phyloP scores from a whole-genome alignment of 169 alveolate genomes.

The Plasmodium chabaudi region DNA sequence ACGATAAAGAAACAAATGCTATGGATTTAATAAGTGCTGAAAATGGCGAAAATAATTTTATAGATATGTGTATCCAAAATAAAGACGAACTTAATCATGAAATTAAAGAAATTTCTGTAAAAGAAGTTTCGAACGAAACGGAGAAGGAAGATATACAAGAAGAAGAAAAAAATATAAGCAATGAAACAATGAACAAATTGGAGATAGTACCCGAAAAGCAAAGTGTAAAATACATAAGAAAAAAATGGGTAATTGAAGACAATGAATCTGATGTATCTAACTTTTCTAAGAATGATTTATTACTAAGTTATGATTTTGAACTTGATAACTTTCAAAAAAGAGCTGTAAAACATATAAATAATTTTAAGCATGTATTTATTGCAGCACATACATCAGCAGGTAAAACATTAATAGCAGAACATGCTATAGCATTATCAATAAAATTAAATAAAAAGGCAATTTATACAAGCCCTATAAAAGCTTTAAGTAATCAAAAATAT shows the following conservation, averaged over 20 bases:
- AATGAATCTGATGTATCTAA: constrained; percentile 65
- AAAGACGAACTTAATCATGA: background rate
- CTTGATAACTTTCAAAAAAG: constrained; percentile 97
- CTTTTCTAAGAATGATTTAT: constrained; percentile 78
- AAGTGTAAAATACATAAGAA: constrained; percentile 73
- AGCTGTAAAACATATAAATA: constrained; percentile 94
- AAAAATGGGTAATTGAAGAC: constrained; percentile 86
- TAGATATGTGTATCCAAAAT: no score
- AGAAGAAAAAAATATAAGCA: background rate
- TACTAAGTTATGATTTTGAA: constrained; percentile 93
- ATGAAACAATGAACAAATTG: background rate
- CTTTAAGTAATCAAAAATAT: constrained; percentile 97
- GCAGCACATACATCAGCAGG: constrained; percentile 99
- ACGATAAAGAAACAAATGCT: background rate
- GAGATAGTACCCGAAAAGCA: constrained; percentile 7
- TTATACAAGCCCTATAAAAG: constrained; percentile 99
- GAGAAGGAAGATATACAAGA: background rate
- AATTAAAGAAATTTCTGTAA: background rate
- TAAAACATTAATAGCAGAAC: constrained; percentile 98
- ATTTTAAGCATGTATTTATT: constrained; percentile 95
- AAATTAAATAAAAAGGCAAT: constrained; percentile 94
- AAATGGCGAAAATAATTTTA: background rate
- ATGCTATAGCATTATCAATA: constrained; percentile 97
- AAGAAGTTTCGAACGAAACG: background rate
- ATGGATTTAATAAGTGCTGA: background rate